Evolutionary conservation across 306 rosid genomes (phyloP).

Genomic region (Canavalia gladiata): DNA sequence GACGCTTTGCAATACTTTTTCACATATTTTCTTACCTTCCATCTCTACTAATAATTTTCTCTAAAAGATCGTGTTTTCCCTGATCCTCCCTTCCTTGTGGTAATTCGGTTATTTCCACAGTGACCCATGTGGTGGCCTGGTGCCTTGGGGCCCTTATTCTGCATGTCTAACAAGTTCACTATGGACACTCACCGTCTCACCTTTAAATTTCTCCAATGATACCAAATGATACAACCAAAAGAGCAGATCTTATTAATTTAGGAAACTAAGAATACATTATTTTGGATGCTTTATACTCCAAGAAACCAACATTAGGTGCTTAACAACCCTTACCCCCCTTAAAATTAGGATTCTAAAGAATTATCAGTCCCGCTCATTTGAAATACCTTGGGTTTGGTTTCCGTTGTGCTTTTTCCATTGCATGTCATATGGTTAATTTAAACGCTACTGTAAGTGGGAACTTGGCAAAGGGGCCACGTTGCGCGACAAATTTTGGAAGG

Average conservation of each 20-base stretch:
- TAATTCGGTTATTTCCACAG: background rate
- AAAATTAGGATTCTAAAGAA: background rate
- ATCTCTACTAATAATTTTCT: background rate
- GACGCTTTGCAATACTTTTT: background rate
- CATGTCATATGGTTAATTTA: background rate
- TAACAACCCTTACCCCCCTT: background rate
- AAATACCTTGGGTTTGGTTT: background rate
- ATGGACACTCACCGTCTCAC: background rate
- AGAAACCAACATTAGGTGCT: background rate
- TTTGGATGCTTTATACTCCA: constrained; percentile 4
- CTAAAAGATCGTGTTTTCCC: background rate
- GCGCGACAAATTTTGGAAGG: background rate
- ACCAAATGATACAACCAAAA: background rate
- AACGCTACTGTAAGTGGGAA: background rate
- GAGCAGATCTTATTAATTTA: background rate
- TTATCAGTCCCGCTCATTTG: background rate
- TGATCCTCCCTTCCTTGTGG: background rate
- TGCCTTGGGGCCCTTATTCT: background rate
- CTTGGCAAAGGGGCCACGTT: background rate
- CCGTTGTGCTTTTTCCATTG: background rate
- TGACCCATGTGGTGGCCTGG: background rate
- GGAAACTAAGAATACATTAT: background rate
- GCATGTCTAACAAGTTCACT: background rate
- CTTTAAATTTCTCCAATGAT: constrained; percentile 6
- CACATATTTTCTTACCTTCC: background rate